Evolutionary conservation across 2,329 filamentous ascomycete species (phyloP), one percentile per base, ranked within the genome.

Genomic region (Paracoccidioides lutzii): DNA sequence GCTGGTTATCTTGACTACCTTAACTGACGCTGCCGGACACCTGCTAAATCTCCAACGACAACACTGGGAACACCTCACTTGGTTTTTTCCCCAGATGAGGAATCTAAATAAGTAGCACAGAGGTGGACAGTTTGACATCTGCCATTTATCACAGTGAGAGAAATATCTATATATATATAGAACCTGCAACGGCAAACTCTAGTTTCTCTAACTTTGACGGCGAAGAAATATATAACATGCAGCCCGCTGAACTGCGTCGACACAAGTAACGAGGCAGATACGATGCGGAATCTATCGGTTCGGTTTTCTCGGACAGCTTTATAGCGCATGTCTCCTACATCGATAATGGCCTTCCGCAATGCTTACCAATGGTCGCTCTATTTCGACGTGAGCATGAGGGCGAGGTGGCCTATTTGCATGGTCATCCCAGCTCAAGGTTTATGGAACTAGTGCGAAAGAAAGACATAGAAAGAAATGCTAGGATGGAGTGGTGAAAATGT

Each of bases 341-440:
- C 5, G 48, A 51, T 22, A 14, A 30, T 15, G 48, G 48, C 48
- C 48, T 51, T 5, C 48, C 48, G 9, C 48, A 51, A 51, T 51
- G 48, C 30, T 30, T 51, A 14, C 48, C 48, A 7, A 51, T 51
- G 35, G 30, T 51, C 48, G 48, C 48, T 4, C 48, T 51, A 10
- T 51, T 51, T 35, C 15, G 48, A 15, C 12, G 10, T 4, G 48
- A 51, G 15, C 35, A 30, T 2, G 48, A 51, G 22, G 48, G 48
- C 9, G 48, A 51, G 37, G 48, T 10, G 14, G 35, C 40, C 58
- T 94, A 93, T 68, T 78, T 94, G 5, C 88, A 94, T 71, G 88
- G 88, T 65, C 93, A 90, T 69, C 83, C 90, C 62, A 87, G 82
- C 58, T 82, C 83, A 0, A 84, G 88, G 5, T 75, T 95, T 37